Base-by-base conservation (phyloP, 1,284 basidiomycete species). In the Ceratorhiza oryzae-sativae region DNA sequence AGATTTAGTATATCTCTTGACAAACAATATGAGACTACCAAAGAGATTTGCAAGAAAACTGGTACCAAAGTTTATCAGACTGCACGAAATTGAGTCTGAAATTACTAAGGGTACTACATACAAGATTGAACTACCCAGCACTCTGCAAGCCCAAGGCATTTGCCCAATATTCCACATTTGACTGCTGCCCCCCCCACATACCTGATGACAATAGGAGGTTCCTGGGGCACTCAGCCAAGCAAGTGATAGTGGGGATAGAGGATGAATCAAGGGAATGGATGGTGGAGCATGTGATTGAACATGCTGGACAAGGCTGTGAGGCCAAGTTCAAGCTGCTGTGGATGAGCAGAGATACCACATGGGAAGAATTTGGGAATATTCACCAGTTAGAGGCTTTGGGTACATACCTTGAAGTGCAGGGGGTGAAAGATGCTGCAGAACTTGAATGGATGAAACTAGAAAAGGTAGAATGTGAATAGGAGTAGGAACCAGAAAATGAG, bases 251-350 rank as follows among this genome's bases (percentile, higher is more conserved):
- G 4, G 23, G n/a, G 9, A n/a, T 61, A 25, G 59, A 30, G 39
- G 59, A 36, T 23, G 39, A 30, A 8, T 13, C n/a, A n/a, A 15
- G 27, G 2, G 53, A 71, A 46, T 71, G 51, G 51, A 15, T 25
- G 5, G 41, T 60, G 13, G 67, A 61, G 48, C 60, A 27, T 6
- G 61, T 73, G 1, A 20, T 39, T 23, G 6, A 27, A 0, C 82
- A 83, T 62, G 25, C 61, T 0, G 80, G 81, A 32, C 70, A 75
- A 23, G 78, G 77, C 0, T 46, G 58, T 0, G 42, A 71, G 0
- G 49, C 79, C 0, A 15, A 76, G 4, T 83, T 82, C 65, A 72
- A 81, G n/a, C 75, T 83, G 0, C 41, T 72, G 23, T 84, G 82
- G 80, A 75, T 74, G 8, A 49, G 78, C 0, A 81, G 82, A 0